Conservation (phyloP, 345 rosid species). For the Linum lewisii region DNA sequence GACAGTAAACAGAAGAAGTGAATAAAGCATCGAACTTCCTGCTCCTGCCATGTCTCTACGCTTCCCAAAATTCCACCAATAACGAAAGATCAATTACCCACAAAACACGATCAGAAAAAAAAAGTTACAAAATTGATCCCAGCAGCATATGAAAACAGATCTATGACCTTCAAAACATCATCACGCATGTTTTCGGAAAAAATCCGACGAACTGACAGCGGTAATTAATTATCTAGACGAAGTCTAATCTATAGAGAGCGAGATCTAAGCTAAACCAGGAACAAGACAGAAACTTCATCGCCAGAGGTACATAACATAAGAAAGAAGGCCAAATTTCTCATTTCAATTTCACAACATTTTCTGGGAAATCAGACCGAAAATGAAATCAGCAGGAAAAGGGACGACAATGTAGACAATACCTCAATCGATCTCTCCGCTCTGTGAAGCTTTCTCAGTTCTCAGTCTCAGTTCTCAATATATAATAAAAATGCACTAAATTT, state of each 20-base stretch:
- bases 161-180: not conserved
- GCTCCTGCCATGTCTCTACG: conserved; percentile 52
- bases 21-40: conserved; percentile 70
- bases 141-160: not conserved
- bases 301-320: not conserved
- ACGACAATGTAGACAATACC: not conserved
- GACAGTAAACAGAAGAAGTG: conserved; percentile 47
- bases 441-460: not conserved
- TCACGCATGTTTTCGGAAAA: not conserved
- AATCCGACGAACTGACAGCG: not conserved
- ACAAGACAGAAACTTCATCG: not conserved
- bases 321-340: too few species aligned
- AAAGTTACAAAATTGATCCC: not conserved
- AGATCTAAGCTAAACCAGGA: not conserved
- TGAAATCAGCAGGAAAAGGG: too few species aligned
- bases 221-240: not conserved
- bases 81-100: too few species aligned
- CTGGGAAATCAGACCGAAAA: too few species aligned
- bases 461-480: not conserved
- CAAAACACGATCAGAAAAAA: not conserved
- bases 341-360: too few species aligned
- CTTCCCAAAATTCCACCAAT: not conserved
- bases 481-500: too few species aligned
- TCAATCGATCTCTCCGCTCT: not conserved
- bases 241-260: not conserved